Base-by-base conservation (phyloP, 345 rosid genomes). In the Lumnitzera littorea region DNA sequence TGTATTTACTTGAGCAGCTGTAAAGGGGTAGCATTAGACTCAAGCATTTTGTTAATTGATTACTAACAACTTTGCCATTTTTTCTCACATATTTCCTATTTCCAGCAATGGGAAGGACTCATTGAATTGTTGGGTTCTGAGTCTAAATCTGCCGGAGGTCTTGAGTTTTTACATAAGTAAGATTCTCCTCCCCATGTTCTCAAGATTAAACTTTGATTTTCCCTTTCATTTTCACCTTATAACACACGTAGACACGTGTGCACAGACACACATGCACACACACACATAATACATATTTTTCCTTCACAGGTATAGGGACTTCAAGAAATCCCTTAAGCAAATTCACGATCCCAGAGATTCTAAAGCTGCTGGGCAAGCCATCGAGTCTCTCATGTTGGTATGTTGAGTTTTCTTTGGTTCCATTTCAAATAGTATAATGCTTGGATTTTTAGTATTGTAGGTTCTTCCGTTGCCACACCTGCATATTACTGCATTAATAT, bases 81-180 rank as follows among this genome's bases (percentile, higher is more conserved):
- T 72, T 66, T 53, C 57, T 11, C 56, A 58, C 66, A 59, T 50
- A 55, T 36, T 20, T 31, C 49, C 17, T 20, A 20, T 52, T 14
- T 8, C 57, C 48, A 94, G 99, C 95, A 88, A 88, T 94, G 99
- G 99, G 99, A 88, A 75, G 96, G 96, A 48, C 74, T 94, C 31
- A 78, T 90, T 62, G 92, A 83, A 58, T 74, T 94, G 79, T 73
- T 94, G 76, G 91, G 91, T 65, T 84, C 95, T 2, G 96, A 90
- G 67, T 79, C 91, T 20, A 78, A 78, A 74, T 67, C 82, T 67
- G 86, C 85, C 62, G 97, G 95, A 14, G 96, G 97, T 65, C 92
- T 94, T 49, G 95, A 88, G 67, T 94, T 94, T 79, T 82, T 94
- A 62, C 85, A 82, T 87, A 90, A 83, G 97, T 94, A 90, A 15